A percentile compares a stretch with the other conserved stretches of the same genome.
These are phyloP conservation scores for Xylaria sp. DNA, from an alignment of 2,329 filamentous ascomycete species.

Conservation along the genomic window DNA sequence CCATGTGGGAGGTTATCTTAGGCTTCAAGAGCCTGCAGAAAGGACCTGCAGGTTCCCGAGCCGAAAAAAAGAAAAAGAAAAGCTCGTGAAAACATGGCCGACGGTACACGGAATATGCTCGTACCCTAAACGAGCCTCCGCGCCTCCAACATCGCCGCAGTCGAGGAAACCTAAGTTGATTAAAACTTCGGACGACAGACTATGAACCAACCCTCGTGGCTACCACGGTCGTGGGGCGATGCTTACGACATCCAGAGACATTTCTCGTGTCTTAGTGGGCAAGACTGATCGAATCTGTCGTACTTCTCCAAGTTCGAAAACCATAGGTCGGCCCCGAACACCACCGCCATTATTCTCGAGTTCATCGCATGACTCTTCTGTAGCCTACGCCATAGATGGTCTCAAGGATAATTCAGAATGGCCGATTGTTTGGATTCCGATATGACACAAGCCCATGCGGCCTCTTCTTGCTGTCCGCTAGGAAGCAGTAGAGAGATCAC, in stretches of 20 bases:
- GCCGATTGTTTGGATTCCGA: not conserved
- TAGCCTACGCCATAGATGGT: not conserved
- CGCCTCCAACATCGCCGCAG: slow-evolving; percentile 11
- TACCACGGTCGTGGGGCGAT: slow-evolving; percentile 2
- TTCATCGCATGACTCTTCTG: not conserved
- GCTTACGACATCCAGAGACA: slow-evolving; percentile 10
- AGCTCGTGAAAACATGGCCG: slow-evolving; percentile 9
- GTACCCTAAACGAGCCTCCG: slow-evolving; percentile 1
- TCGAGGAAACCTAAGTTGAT: not conserved
- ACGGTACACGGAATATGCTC: slow-evolving; percentile 8
- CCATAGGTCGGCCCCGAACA: slow-evolving; percentile 6
- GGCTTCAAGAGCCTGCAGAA: slow-evolving; percentile 15
- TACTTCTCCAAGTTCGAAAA: slow-evolving; percentile 5
- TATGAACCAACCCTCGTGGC: slow-evolving; percentile 5
- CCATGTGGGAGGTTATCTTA: slow-evolving; percentile 20
- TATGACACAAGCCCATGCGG: not conserved
- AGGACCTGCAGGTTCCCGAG: slow-evolving; percentile 19
- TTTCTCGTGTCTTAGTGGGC: slow-evolving; percentile 4
- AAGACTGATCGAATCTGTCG: slow-evolving; percentile 5
- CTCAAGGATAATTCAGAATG: not conserved
- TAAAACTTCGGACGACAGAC: slow-evolving; percentile 11
- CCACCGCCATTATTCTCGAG: not conserved
- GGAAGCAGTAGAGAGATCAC: not conserved
- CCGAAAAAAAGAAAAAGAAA: slow-evolving; percentile 1
- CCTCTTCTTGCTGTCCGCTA: not conserved